Base-by-base conservation (phyloP, 148 eudicot species). In the Chenopodium quinoa region DNA sequence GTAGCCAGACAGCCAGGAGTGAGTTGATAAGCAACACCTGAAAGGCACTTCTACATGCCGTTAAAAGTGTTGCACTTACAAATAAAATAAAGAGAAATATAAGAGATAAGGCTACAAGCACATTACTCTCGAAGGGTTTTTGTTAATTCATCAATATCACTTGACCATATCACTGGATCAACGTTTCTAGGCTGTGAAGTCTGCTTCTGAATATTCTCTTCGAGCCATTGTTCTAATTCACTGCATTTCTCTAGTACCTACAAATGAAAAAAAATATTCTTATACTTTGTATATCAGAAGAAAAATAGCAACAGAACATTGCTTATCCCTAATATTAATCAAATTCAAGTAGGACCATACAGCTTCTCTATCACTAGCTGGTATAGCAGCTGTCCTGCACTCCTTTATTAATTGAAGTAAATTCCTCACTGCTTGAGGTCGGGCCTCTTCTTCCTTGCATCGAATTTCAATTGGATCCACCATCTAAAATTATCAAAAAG, bases 401-500 rank as follows among this genome's bases (percentile, higher is more conserved):
- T 91, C 89, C 71, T 25, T 78, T 67, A 96, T 90, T 82, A 80
- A 70, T 48, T 89, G 80, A 27, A 88, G 10, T 73, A 92, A 87
- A 56, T 52, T 79, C 75, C 82, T 86, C 62, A 90, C 83, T 74
- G 93, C 94, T 80, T 82, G 86, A 75, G 77, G 89, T 78, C 98
- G 84, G 37, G 90, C 90, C 81, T 90, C 97, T 86, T 89, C 93
- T 25, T 96, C 99, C 82, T 89, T 90, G 75, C 86, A 91, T 40
- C 98, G 88, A 46, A 74, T 83, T 90, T 91, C 97, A 84, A 94
- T 84, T n/a, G 97, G 95, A 86, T 91, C 95, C 76, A 96, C 89
- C 87, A 92, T 83, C 98, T 94, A 77, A 1, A 32, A 82, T 78
- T 78, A 69, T 79, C 50, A 70, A 71, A 37, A 48, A 73, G n/a